Percentiles rank a stretch among this genome's conserved stretches.
These are phyloP conservation scores for Yamadazyma atlantica DNA, from an alignment of 1,139 yeast species.

Conservation along the genomic window DNA sequence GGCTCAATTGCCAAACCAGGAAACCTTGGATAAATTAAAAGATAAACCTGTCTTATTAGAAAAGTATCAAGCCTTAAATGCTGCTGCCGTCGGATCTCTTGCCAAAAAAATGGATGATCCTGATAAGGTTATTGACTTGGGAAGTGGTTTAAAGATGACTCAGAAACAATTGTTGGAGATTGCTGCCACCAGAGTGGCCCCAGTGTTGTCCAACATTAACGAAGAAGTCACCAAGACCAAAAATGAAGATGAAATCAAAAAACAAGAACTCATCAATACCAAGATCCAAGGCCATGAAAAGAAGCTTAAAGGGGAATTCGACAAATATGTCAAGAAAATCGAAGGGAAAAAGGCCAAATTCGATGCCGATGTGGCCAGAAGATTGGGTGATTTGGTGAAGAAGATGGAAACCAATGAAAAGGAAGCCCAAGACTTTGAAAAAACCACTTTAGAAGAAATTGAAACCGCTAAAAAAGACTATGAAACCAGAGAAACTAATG, in stretches of 20 bases:
- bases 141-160: slow-evolving; percentile 55
- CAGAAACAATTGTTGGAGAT: slow-evolving; percentile 56
- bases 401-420: slow-evolving; percentile 29
- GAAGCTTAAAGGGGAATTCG: slow-evolving; percentile 43
- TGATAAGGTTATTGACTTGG: slow-evolving; percentile 50
- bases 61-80: slow-evolving; percentile 50
- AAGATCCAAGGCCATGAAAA: slow-evolving; percentile 44
- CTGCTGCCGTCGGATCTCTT: slow-evolving; percentile 48
- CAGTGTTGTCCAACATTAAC: slow-evolving; percentile 51
- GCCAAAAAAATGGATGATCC: slow-evolving; percentile 50
- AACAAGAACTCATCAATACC: slow-evolving; percentile 37
- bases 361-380: slow-evolving; percentile 38
- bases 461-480: slow-evolving; percentile 47
- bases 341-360: slow-evolving; percentile 43
- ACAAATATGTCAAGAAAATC: slow-evolving; percentile 38
- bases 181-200: slow-evolving; percentile 58
- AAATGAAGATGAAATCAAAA: slow-evolving; percentile 46
- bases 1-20: slow-evolving; percentile 34
- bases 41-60: slow-evolving; percentile 50
- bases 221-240: slow-evolving; percentile 50
- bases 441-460: slow-evolving; percentile 40
- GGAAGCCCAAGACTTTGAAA: slow-evolving; percentile 38
- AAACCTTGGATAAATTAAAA: slow-evolving; percentile 40
- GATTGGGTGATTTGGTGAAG: slow-evolving; percentile 31
- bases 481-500: slow-evolving; percentile 46